Percentiles rank a stretch among this genome's conserved stretches.
Conservation (phyloP, 2,329 filamentous ascomycete species). For the Monosporascus sp. region DNA sequence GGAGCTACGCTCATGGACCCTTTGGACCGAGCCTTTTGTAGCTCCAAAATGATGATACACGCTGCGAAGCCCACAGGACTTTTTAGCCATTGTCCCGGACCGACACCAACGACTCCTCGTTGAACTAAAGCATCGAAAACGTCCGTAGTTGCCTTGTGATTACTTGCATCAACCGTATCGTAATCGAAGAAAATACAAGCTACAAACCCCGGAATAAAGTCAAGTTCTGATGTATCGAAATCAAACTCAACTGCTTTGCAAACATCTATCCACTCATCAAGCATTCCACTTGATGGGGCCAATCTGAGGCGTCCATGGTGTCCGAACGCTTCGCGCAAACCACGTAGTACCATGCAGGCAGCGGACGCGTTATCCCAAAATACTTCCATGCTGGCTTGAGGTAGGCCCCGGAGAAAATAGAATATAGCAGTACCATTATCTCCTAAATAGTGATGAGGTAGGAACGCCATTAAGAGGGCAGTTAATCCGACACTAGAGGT, state of each 20-base stretch:
- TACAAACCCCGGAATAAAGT: too few species aligned
- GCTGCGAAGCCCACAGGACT: neutral
- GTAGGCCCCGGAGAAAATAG: constrained; percentile 3
- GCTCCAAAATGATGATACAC: fast-evolving
- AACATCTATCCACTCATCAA: constrained; percentile 1
- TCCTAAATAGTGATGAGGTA: fast-evolving
- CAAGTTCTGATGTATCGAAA: neutral
- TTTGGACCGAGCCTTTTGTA: neutral
- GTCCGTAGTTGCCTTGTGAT: too few species aligned
- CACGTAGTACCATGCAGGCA: fast-evolving
- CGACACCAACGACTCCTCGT: neutral
- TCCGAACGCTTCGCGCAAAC: too few species aligned
- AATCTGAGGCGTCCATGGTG: too few species aligned
- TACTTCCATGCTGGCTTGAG: neutral
- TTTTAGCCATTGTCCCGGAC: neutral
- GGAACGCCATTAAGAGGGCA: neutral
- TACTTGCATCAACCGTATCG: too few species aligned
- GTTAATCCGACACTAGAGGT: neutral
- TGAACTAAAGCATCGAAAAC: neutral
- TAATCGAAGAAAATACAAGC: too few species aligned
- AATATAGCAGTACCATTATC: neutral
- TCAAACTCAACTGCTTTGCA: constrained; percentile 3
- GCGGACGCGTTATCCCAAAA: neutral
- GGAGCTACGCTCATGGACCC: neutral
- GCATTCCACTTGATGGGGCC: too few species aligned